Conservation (phyloP, 2,329 filamentous ascomycete genomes). For the Trichophyton schoenleinii region DNA sequence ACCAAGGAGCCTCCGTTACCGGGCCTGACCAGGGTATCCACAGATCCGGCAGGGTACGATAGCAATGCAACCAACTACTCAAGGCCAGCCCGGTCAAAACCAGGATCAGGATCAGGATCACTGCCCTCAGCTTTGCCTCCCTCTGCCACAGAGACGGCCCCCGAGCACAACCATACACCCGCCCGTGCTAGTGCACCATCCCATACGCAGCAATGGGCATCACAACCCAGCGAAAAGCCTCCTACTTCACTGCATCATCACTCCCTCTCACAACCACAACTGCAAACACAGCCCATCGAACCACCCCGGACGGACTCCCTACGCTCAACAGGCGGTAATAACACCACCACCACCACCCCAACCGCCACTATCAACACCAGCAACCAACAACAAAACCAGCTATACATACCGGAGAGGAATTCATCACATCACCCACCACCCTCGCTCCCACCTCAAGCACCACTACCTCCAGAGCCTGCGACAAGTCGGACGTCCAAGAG, state of each 20-base stretch:
- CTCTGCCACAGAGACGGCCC: constrained; percentile 5
- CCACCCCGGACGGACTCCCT: not conserved
- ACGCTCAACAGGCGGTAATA: not conserved
- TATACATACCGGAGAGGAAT: constrained; percentile 40
- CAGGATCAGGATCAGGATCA: constrained; percentile 15
- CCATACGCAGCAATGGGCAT: constrained; percentile 41
- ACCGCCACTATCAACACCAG: too few relatives aligned
- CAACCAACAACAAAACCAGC: constrained; percentile 15
- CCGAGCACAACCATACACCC: constrained; percentile 13
- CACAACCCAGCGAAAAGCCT: constrained; percentile 37
- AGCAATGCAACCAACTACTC: constrained; percentile 37
- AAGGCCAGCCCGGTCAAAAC: constrained; percentile 16
- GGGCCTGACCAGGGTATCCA: constrained; percentile 25
- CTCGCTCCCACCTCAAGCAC: constrained; percentile 36
- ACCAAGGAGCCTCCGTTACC: constrained; percentile 25
- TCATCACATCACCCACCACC: constrained; percentile 36
- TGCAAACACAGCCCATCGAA: not conserved
- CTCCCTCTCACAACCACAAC: constrained; percentile 14
- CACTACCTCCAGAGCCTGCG: constrained; percentile 17
- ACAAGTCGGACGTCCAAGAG: constrained; percentile 22
- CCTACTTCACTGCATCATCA: not conserved
- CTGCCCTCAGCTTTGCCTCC: constrained; percentile 12
- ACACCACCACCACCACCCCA: too few relatives aligned
- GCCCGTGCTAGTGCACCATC: constrained; percentile 24
- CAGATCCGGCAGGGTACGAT: constrained; percentile 23